phyloP scores from a whole-genome alignment of 805 yeast species.

The Lachancea kluyveri region DNA sequence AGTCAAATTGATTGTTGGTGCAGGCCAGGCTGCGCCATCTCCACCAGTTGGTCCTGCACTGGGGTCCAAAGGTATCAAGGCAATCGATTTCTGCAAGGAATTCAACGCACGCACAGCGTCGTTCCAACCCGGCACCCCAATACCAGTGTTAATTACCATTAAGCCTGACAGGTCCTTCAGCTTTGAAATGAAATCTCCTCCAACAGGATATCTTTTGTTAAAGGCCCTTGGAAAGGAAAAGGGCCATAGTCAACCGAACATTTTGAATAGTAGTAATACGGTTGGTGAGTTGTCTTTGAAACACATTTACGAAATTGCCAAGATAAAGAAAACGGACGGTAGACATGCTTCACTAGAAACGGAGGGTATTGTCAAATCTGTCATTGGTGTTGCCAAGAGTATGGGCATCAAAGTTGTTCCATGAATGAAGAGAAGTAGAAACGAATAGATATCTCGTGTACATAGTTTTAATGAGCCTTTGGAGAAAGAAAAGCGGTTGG shows the following conservation, averaged over 20 bases:
- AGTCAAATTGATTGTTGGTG: slow-evolving; percentile 88
- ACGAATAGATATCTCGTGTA: slow-evolving; percentile 7
- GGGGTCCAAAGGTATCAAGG: slow-evolving; percentile 97
- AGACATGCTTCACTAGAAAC: slow-evolving; percentile 66
- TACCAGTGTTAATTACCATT: slow-evolving; percentile 79
- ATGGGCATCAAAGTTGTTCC: slow-evolving; percentile 81
- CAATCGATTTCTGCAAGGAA: slow-evolving; percentile 96
- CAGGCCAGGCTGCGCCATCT: slow-evolving; percentile 97
- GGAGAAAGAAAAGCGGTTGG: not conserved
- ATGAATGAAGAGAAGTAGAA: slow-evolving; percentile 27
- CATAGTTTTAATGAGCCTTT: slow-evolving; percentile 2
- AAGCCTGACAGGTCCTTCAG: slow-evolving; percentile 88
- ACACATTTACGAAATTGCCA: slow-evolving; percentile 91
- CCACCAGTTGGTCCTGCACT: slow-evolving; percentile 99
- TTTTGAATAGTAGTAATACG: slow-evolving; percentile 18
- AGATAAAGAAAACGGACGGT: slow-evolving; percentile 82
- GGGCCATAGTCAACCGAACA: slow-evolving; percentile 60
- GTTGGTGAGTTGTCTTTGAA: slow-evolving; percentile 73
- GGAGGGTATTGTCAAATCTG: slow-evolving; percentile 72
- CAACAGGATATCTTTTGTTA: slow-evolving; percentile 78
- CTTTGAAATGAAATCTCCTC: slow-evolving; percentile 85
- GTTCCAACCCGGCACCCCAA: slow-evolving; percentile 78
- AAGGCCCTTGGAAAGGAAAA: slow-evolving; percentile 67
- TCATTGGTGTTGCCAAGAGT: slow-evolving; percentile 82
- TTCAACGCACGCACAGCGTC: slow-evolving; percentile 95